Conservation (phyloP, 2,329 filamentous ascomycete species). For the Dendryphion nanum region DNA sequence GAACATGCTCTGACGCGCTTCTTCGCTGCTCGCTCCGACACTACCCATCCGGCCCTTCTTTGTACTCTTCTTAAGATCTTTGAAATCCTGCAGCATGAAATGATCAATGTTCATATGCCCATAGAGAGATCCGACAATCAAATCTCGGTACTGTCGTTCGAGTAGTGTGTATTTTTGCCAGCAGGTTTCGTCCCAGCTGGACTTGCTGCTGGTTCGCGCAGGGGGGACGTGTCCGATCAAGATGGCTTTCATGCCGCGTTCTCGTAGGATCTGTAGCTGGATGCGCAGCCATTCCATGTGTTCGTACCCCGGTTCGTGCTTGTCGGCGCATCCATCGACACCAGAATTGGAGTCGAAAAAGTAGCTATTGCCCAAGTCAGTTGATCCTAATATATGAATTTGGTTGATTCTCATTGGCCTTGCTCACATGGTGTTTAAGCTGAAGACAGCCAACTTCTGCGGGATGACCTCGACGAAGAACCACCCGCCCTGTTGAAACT, state of each 20-base stretch:
- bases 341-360: conserved; percentile 92
- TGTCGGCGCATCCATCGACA: conserved; percentile 82
- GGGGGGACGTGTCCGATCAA: conserved; percentile 93
- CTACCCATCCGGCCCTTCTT: conserved; percentile 43
- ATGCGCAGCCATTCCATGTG: conserved; percentile 95
- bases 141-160: conserved; percentile 86
- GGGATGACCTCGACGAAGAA: conserved; percentile 92
- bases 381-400: too few relatives aligned
- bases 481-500: conserved; percentile 91
- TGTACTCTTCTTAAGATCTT: conserved; percentile 65
- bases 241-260: conserved; percentile 88
- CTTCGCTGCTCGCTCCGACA: conserved; percentile 35
- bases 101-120: conserved; percentile 99
- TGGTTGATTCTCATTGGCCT: too few relatives aligned
- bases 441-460: conserved; percentile 80
- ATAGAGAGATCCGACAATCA: conserved; percentile 75
- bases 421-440: conserved; percentile 79
- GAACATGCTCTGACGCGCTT: conserved; percentile 43
- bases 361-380: conserved; percentile 49
- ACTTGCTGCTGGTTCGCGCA: conserved; percentile 79
- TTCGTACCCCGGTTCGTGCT: conserved; percentile 82
- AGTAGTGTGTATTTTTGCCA: conserved; percentile 97
- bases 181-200: conserved; percentile 92
- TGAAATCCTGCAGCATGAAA: conserved; percentile 86
- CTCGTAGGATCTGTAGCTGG: conserved; percentile 79